Percentiles rank a stretch among this genome's conserved stretches.
Evolutionary conservation across 129 eudicot genomes (phyloP).

Genomic region (Smallanthus sonchifolius): DNA sequence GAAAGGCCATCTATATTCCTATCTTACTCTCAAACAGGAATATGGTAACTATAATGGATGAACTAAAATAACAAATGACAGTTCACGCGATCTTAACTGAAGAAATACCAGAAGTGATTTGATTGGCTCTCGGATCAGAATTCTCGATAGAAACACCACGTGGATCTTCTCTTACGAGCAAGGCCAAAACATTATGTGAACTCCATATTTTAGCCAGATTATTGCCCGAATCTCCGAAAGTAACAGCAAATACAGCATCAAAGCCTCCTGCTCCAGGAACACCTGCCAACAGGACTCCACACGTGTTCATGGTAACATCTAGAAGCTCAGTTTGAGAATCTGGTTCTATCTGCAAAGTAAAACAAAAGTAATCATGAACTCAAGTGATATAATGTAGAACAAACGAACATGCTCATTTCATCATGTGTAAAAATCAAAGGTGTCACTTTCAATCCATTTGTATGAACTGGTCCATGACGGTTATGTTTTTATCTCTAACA

Average conservation of each 20-base stretch:
- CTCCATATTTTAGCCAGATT: conserved; percentile 59
- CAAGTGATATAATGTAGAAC: background rate
- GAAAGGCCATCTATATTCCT: conserved; percentile 2
- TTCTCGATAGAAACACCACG: conserved; percentile 67
- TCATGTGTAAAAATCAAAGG: background rate
- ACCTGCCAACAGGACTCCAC: conserved; percentile 92
- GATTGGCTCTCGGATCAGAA: conserved; percentile 66
- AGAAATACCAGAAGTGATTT: conserved; percentile 1
- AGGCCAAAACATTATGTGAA: conserved; percentile 73
- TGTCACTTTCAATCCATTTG: background rate
- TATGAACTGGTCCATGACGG: background rate
- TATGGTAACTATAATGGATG: background rate
- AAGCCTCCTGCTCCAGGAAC: conserved; percentile 99
- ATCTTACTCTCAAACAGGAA: conserved; percentile 14
- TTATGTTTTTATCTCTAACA: background rate
- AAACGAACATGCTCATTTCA: background rate
- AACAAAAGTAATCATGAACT: conserved; percentile 7
- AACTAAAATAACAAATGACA: background rate
- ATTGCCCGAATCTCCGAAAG: conserved; percentile 61
- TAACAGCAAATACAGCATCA: conserved; percentile 90
- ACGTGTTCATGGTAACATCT: conserved; percentile 76
- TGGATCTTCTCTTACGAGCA: conserved; percentile 94
- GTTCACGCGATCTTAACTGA: background rate
- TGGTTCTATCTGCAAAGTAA: conserved; percentile 75
- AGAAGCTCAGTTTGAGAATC: conserved; percentile 77